These are phyloP conservation scores for Spongospora subterranea DNA, from an alignment of 208 protist genomes.

Conservation along the genomic window DNA sequence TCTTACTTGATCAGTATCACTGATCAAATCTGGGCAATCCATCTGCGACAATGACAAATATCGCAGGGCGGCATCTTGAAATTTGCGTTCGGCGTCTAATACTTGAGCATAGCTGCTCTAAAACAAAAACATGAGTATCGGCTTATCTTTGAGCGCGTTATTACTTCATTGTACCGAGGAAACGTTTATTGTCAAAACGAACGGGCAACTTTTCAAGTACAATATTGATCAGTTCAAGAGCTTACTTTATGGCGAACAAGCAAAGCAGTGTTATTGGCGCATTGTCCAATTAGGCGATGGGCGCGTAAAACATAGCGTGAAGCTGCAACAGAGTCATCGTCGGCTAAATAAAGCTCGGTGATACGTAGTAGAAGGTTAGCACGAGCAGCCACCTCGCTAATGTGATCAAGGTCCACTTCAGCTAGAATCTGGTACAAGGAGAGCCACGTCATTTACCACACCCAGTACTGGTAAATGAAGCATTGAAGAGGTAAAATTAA, in stretches of 20 bases:
- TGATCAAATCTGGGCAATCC: constrained; percentile 12
- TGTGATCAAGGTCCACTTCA: neutral
- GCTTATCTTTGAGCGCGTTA: too few species aligned
- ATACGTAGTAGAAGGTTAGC: neutral
- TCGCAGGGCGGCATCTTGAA: constrained; percentile 20
- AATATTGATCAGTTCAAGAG: too few species aligned
- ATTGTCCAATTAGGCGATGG: neutral
- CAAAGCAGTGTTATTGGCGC: neutral
- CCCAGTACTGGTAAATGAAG: neutral
- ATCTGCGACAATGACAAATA: constrained; percentile 51
- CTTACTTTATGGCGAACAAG: constrained; percentile 33
- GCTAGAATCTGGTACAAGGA: neutral
- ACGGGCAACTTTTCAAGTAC: too few species aligned
- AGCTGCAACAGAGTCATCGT: neutral
- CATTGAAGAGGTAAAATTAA: too few species aligned
- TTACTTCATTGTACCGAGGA: too few species aligned
- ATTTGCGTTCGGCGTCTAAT: constrained; percentile 27
- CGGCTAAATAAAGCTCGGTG: neutral
- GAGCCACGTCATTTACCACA: neutral
- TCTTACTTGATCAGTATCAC: neutral
- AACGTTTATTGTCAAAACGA: too few species aligned
- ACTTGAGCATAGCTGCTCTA: constrained; percentile 26
- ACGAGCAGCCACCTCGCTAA: neutral
- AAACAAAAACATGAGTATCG: neutral
- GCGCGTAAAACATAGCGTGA: neutral